Evolutionary conservation across 331 rosid genomes (phyloP).

Genomic region (Acacia pycnantha): DNA sequence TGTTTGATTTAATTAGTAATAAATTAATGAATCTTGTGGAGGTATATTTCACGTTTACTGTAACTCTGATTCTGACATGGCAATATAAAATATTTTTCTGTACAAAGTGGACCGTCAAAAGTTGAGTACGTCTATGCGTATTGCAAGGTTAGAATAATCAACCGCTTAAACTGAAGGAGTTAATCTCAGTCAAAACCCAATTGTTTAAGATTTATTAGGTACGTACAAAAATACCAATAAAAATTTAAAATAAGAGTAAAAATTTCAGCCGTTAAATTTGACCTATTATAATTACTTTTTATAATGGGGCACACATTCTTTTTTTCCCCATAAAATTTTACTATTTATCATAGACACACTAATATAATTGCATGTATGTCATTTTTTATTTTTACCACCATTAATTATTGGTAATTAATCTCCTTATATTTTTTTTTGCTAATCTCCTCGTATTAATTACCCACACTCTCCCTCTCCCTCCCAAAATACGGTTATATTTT

Average conservation of each 20-base stretch:
- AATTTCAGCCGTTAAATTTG: too few species aligned
- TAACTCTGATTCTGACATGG: neutral
- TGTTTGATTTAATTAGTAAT: neutral
- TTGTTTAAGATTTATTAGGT: neutral
- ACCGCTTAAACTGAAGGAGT: neutral
- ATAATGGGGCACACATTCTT: fast-evolving
- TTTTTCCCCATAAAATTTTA: too few species aligned
- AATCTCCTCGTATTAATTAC: too few species aligned
- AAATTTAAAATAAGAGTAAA: too few species aligned
- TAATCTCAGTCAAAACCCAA: neutral
- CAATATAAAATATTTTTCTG: neutral
- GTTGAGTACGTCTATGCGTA: neutral
- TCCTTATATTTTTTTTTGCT: neutral
- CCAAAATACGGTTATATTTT: too few species aligned
- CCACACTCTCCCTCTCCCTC: neutral
- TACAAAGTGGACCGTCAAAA: neutral
- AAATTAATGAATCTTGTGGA: neutral
- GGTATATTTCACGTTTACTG: neutral
- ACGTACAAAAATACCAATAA: too few species aligned
- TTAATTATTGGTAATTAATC: neutral
- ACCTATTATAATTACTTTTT: too few species aligned
- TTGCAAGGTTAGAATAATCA: neutral
- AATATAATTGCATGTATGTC: too few species aligned
- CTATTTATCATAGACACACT: too few species aligned
- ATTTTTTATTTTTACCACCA: too few species aligned